These are phyloP conservation scores for Artemisia argyi DNA, from an alignment of 129 eudicot genomes.

Conservation along the genomic window DNA sequence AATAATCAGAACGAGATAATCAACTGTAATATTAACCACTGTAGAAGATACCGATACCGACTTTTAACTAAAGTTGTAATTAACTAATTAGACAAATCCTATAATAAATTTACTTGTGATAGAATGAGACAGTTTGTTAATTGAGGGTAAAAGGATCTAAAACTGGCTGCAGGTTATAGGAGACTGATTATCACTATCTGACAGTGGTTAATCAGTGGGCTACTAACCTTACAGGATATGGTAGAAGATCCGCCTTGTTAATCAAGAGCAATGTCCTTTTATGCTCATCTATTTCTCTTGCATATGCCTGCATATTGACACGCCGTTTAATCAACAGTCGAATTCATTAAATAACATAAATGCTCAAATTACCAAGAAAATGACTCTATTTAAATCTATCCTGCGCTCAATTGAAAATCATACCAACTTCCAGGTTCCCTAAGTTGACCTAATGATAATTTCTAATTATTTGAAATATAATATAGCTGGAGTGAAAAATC, in stretches of 20 bases:
- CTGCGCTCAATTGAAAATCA: neutral
- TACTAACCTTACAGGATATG: constrained; percentile 64
- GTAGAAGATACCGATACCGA: neutral
- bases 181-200: neutral
- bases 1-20: constrained; percentile 15
- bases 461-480: neutral
- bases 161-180: neutral
- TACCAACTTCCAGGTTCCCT: neutral
- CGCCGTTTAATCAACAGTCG: constrained; percentile 1
- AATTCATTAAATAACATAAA: neutral
- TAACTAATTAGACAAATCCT: neutral
- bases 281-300: constrained; percentile 78
- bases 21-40: neutral
- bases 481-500: no score
- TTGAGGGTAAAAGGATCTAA: neutral
- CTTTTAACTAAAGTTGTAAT: neutral
- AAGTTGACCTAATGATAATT: no score
- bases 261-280: constrained; percentile 82
- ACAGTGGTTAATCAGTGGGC: neutral
- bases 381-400: neutral
- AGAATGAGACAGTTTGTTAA: neutral
- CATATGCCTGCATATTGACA: constrained; percentile 75
- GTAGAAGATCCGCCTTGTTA: constrained; percentile 96
- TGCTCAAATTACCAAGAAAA: neutral
- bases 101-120: neutral